Percentiles rank a stretch among this genome's conserved stretches.
Evolutionary conservation across 164 flowering plant species (phyloP).

Genomic region (Magnolia changhungtana): DNA sequence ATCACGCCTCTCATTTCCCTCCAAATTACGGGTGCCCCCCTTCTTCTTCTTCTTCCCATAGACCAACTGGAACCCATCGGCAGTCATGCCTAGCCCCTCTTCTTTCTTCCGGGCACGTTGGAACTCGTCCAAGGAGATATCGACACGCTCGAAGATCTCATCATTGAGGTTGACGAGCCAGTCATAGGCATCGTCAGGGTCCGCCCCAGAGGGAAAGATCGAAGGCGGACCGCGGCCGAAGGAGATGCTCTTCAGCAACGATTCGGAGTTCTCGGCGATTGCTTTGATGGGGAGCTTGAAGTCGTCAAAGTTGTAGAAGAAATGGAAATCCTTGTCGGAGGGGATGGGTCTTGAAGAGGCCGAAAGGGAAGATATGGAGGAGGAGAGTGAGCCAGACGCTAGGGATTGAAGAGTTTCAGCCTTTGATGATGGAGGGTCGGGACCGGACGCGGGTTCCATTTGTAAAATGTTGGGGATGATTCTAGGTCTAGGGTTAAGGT

Average conservation of each 20-base stretch:
- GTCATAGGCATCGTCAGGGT: conserved; percentile 48
- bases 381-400: conserved; percentile 35
- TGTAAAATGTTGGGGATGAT: background rate
- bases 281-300: conserved; percentile 58
- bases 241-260: conserved; percentile 8
- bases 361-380: conserved; percentile 59
- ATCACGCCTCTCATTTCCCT: conserved; percentile 16
- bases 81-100: conserved; percentile 30
- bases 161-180: conserved; percentile 75
- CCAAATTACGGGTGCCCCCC: conserved; percentile 6
- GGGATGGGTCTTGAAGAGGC: conserved; percentile 58
- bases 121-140: conserved; percentile 67
- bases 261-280: conserved; percentile 23
- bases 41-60: conserved; percentile 67
- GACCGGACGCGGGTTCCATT: conserved; percentile 11
- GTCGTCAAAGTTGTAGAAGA: conserved; percentile 69
- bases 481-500: conserved; percentile 2
- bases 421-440: conserved; percentile 19
- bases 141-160: conserved; percentile 63
- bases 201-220: conserved; percentile 30
- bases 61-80: conserved; percentile 79
- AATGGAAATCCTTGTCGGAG: conserved; percentile 67
- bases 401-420: conserved; percentile 27
- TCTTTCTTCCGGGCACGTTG: conserved; percentile 36
- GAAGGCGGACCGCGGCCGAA: conserved; percentile 26